Evolutionary conservation across 176 grass and related monocot genomes (phyloP).

Genomic region (Zoysia pacifica): DNA sequence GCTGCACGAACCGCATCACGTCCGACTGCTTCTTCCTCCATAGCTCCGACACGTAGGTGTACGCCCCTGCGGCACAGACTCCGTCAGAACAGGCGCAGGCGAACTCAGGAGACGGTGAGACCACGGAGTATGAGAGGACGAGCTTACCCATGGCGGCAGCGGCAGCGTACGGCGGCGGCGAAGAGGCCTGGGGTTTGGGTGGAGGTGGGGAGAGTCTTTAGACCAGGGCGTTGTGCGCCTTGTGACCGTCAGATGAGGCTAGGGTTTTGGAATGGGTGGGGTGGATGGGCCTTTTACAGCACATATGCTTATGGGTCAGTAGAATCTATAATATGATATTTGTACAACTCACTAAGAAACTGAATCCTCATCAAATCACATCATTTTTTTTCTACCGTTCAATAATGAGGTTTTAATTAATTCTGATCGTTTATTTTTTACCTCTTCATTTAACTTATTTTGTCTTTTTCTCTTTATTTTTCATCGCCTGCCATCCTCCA

Average conservation of each 20-base stretch:
- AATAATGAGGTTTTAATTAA: too few relatives aligned
- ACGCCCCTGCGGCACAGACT: conserved; percentile 54
- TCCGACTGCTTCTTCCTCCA: conserved; percentile 91
- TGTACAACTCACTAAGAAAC: too few relatives aligned
- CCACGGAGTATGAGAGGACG: background rate
- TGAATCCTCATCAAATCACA: too few relatives aligned
- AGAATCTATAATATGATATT: too few relatives aligned
- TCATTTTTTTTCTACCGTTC: too few relatives aligned
- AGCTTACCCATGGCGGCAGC: conserved; percentile 49
- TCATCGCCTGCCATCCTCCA: too few relatives aligned
- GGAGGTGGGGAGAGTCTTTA: background rate
- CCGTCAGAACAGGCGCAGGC: background rate
- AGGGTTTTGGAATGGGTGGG: conserved; percentile 45
- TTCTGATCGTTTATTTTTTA: too few relatives aligned
- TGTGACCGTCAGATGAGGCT: conserved; percentile 48
- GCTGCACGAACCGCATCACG: conserved; percentile 76
- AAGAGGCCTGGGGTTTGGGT: conserved; percentile 14
- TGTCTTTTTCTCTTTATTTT: too few relatives aligned
- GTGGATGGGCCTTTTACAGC: background rate
- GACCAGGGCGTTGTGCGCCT: conserved; percentile 1
- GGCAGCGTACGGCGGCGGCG: conserved; percentile 11
- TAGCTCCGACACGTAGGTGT: conserved; percentile 86
- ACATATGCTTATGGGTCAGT: background rate
- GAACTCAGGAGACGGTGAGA: background rate
- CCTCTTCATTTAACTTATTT: too few relatives aligned